These are phyloP conservation scores for Coniella vitis DNA, from an alignment of 2,329 filamentous ascomycete species.

Conservation along the genomic window DNA sequence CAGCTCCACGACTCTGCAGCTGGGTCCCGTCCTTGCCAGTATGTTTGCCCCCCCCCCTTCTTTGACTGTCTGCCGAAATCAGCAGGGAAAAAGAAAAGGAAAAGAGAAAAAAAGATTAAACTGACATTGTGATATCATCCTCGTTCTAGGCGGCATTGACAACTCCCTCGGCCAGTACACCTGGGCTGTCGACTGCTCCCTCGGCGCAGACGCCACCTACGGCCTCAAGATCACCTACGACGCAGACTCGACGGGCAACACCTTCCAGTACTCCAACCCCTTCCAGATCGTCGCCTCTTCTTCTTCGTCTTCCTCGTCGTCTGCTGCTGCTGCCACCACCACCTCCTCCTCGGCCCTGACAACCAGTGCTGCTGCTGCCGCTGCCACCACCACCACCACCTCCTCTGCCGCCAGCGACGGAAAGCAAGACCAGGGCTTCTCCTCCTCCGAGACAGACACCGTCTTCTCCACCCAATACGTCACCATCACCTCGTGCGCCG, in stretches of 20 bases:
- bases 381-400: conserved; percentile 30
- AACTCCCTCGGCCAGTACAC: conserved; percentile 38
- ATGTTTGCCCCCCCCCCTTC: conserved; percentile 26
- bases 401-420: conserved; percentile 36
- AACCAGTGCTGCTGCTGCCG: conserved; percentile 11
- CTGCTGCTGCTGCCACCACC: conserved; percentile 26
- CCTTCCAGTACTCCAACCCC: conserved; percentile 58
- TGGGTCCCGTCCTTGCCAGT: conserved; percentile 41
- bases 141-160: conserved; percentile 37
- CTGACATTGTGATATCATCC: background rate
- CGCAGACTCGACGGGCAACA: conserved; percentile 28
- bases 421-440: conserved; percentile 17
- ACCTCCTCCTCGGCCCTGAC: conserved; percentile 40
- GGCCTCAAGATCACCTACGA: conserved; percentile 50
- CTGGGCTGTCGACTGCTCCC: conserved; percentile 43
- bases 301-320: conserved; percentile 14
- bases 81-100: background rate
- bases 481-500: conserved; percentile 54
- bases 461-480: conserved; percentile 52
- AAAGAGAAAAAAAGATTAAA: background rate
- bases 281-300: conserved; percentile 42
- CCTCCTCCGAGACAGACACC: conserved; percentile 24
- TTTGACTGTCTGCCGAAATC: background rate
- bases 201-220: conserved; percentile 44
- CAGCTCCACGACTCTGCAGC: conserved; percentile 34